Base-by-base conservation (phyloP, 805 yeast genomes). In the Candida silvicultrix region DNA sequence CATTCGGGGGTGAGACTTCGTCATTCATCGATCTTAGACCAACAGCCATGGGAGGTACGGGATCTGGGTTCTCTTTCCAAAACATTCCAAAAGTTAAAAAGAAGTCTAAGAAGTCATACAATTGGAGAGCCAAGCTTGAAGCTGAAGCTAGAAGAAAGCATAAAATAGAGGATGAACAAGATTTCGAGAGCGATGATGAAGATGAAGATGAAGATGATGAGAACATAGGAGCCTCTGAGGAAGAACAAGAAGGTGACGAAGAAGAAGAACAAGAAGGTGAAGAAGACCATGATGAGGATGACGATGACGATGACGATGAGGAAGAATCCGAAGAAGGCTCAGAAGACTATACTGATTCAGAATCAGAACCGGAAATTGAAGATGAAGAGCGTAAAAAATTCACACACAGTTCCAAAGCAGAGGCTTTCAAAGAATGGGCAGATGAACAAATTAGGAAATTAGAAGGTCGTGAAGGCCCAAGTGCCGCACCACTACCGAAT, bases 381-480 rank as follows among this genome's bases (percentile, higher is more conserved):
- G 51, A 55, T 16, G 55, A 53, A 32, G 48, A 58, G 28, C 50
- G 51, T 20, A 64, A 60, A 29, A 75, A 69, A 55, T 74, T 74
- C 37, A 66, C 69, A 34, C 81, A 72, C 50, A 61, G 66, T 37
- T 60, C 71, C 28, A 68, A 66, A 40, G 92, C 88, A 1, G 70
- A 73, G 34, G 76, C 80, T 16, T 94, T 94, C 71, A 87, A 86
- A 64, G 77, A 77, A 18, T 94, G 99, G 98, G 97, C 97, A 0
- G 86, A 83, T 53, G 66, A 74, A 32, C 86, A 85, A 57, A 77
- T 82, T 4, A 78, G 83, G 47, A 71, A 75, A 49, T 66, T 80
- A 36, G 87, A 80, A 53, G 89, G 86, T 1, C 71, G 81, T 22
- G 73, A 76, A 15, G 79, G 66, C 1, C 69, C 74, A 41, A 70